Base-by-base conservation (phyloP, 2,329 filamentous ascomycete species). In the Monosporascus sp. region DNA sequence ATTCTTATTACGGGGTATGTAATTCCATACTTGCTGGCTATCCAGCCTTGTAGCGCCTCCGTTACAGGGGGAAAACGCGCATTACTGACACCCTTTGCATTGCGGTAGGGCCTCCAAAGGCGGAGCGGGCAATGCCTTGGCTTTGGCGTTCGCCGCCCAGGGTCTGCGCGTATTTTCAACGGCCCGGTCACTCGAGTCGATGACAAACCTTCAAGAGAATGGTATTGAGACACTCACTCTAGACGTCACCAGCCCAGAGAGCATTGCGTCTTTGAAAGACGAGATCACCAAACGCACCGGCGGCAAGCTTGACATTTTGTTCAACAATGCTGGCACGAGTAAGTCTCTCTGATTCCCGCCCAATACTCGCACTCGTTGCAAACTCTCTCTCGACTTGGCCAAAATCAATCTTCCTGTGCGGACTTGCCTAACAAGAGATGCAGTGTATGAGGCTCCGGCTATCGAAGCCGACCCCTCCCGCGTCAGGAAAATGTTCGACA, bases 121-220 rank as follows among this genome's bases (percentile, higher is more conserved):
- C 26, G 44, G 49, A 19, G 51, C 58, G 31, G 58, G 56, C 37
- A 45, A 60, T 52, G 58, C 58, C 49, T 54, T 60, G 14, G 53
- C 53, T 11, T 27, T 55, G 11, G 46, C 54, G 37, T 55, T 55
- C 48, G 53, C 52, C 37, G 41, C 51, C 24, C 44, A 40, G 47
- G 59, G 59, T 43, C 50, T 60, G 26, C 53, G 58, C 35, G 54
- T 58, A 5, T 60, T 53, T 40, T 45, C 51, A 26, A 52, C 51
- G 4, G 51, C 19, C 7, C 44, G 51, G 11, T 49, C 51, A n/a
- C 49, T 11, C 17, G 19, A 41, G 24, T 35, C 48, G 14, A 22
- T 49, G 5, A 20, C 48, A 7, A 8, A 37, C 7, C 37, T 49
- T 7, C 24, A 49, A 38, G 31, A 16, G 27, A 49, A 49, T 22